phyloP scores from a whole-genome alignment of 108 stramenopile genomes.

The Schizochytrium sp. region DNA sequence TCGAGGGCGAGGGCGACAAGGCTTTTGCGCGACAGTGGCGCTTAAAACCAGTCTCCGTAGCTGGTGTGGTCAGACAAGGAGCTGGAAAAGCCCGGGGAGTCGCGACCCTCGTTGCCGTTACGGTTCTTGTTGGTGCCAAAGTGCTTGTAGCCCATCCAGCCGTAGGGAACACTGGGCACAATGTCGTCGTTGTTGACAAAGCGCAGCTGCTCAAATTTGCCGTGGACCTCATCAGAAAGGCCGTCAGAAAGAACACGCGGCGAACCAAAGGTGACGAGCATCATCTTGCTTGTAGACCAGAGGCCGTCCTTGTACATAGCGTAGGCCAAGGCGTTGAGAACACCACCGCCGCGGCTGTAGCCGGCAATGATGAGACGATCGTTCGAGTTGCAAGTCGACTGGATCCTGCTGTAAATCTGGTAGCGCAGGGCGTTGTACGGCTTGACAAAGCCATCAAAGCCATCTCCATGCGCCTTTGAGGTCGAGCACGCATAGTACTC shows the following conservation, averaged over 20 bases:
- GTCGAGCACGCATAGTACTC: not conserved
- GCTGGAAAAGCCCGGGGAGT: not conserved
- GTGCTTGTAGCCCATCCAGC: conserved; percentile 16
- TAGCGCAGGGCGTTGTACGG: not conserved
- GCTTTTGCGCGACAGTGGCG: not conserved
- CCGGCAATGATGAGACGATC: not conserved
- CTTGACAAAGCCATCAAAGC: not conserved
- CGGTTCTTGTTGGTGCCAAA: not conserved
- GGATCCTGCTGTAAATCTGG: not conserved
- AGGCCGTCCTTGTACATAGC: not conserved
- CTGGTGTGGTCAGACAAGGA: not conserved
- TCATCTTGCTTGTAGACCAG: not conserved
- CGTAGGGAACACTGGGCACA: not conserved
- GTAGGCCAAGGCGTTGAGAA: not conserved
- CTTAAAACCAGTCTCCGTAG: not conserved
- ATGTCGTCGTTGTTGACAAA: not conserved
- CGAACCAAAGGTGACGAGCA: not conserved
- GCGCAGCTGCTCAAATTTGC: not conserved
- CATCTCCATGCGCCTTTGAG: not conserved
- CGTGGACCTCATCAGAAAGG: not conserved
- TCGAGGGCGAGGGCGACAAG: not conserved
- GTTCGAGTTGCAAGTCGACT: not conserved
- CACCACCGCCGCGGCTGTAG: not conserved
- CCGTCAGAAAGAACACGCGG: not conserved
- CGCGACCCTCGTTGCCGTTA: not conserved